phyloP scores from a whole-genome alignment of 2,329 filamentous ascomycete genomes.

The Alternaria viburni region DNA sequence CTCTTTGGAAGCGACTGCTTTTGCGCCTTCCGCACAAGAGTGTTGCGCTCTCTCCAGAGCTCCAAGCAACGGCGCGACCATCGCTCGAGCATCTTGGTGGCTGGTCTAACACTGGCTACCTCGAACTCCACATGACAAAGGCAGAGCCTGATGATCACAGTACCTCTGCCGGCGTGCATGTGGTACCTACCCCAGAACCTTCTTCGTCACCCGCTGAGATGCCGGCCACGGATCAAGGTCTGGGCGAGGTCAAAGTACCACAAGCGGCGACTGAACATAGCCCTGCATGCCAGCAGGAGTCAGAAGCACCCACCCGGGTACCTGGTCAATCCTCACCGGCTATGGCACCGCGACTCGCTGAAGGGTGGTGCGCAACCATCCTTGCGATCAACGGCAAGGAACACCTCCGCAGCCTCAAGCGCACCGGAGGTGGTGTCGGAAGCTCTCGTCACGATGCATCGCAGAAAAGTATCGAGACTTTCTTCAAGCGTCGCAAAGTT shows the following conservation, averaged over 20 bases:
- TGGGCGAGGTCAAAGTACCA: background rate
- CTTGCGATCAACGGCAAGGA: conserved; percentile 70
- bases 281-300: background rate
- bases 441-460: conserved; percentile 75
- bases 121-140: conserved; percentile 54
- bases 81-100: conserved; percentile 62
- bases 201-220: conserved; percentile 1
- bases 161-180: background rate
- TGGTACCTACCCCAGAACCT: background rate
- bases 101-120: conserved; percentile 72
- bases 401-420: conserved; percentile 76
- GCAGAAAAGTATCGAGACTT: conserved; percentile 77
- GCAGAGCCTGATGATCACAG: background rate
- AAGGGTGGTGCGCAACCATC: conserved; percentile 60
- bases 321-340: background rate
- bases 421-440: conserved; percentile 82
- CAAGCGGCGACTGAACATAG: background rate
- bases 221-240: background rate
- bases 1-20: conserved; percentile 69
- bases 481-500: conserved; percentile 69
- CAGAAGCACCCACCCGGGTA: background rate
- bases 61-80: conserved; percentile 48
- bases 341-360: conserved; percentile 17
- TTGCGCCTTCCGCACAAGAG: conserved; percentile 58
- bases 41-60: conserved; percentile 53